These are phyloP conservation scores for Astrephomene gubernaculifera DNA, from an alignment of 139 green algal genomes.

Conservation along the genomic window DNA sequence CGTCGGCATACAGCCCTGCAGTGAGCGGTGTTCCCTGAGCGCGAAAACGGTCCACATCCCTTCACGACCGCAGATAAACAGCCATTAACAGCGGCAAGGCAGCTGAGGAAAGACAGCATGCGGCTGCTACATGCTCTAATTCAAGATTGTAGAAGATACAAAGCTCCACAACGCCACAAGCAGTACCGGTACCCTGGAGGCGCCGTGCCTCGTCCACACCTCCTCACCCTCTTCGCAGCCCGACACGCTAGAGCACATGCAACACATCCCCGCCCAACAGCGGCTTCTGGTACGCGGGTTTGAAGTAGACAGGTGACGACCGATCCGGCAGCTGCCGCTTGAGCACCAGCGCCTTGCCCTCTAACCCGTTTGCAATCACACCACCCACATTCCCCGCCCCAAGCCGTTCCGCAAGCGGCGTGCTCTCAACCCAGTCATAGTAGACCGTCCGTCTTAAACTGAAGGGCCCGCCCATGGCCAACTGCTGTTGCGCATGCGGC, in stretches of 20 bases:
- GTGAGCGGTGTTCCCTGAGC: too few relatives aligned
- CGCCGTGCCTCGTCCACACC: too few relatives aligned
- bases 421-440: conserved; percentile 3
- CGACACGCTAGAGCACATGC: conserved; percentile 18
- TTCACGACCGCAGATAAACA: too few relatives aligned
- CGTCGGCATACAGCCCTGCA: too few relatives aligned
- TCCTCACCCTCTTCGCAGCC: too few relatives aligned
- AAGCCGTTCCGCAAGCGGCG: not conserved
- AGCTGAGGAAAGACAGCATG: too few relatives aligned
- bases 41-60: too few relatives aligned
- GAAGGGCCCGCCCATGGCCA: not conserved
- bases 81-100: too few relatives aligned
- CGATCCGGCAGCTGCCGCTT: not conserved
- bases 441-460: not conserved
- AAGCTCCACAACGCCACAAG: too few relatives aligned
- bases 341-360: conserved; percentile 22
- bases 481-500: not conserved
- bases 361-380: conserved; percentile 1
- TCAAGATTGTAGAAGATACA: too few relatives aligned
- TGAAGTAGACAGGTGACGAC: not conserved
- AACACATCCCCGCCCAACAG: conserved; percentile 29
- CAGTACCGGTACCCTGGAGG: too few relatives aligned
- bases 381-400: not conserved
- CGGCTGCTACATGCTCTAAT: too few relatives aligned
- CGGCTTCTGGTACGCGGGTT: not conserved